phyloP scores from a whole-genome alignment of 768 basidiomycete species.

The Leccinellum luteum region DNA sequence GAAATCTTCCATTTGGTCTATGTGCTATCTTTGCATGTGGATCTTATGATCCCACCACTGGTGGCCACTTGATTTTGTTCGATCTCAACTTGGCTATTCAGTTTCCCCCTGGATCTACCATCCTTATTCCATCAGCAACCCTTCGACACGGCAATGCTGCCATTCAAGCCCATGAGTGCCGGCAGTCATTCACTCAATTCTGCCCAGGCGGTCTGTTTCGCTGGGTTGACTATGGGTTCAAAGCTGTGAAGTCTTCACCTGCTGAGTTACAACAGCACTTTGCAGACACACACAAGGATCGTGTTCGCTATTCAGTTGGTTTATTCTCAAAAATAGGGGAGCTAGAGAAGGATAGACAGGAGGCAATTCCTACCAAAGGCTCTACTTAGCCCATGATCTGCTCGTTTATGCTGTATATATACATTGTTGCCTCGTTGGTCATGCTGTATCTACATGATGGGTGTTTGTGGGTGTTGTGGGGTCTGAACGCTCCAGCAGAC shows the following conservation, averaged over 20 bases:
- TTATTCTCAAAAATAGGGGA: too few relatives aligned
- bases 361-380: too few relatives aligned
- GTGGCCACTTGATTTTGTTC: neutral
- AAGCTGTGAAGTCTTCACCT: neutral
- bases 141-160: neutral
- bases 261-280: too few relatives aligned
- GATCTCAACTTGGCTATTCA: neutral
- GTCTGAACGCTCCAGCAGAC: too few relatives aligned
- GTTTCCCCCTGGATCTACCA: neutral
- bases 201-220: neutral
- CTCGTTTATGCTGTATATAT: too few relatives aligned
- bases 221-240: neutral
- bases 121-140: neutral
- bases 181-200: neutral
- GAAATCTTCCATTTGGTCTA: constrained; percentile 32
- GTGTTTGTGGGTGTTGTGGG: too few relatives aligned
- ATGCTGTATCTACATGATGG: too few relatives aligned
- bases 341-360: too few relatives aligned
- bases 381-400: too few relatives aligned
- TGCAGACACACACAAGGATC: too few relatives aligned
- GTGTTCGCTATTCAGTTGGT: too few relatives aligned
- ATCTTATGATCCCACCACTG: neutral
- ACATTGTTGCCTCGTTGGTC: too few relatives aligned
- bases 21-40: constrained; percentile 35
- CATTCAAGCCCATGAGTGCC: neutral